Evolutionary conservation across 805 yeast species (phyloP).

Genomic region (Candida insectalens): DNA sequence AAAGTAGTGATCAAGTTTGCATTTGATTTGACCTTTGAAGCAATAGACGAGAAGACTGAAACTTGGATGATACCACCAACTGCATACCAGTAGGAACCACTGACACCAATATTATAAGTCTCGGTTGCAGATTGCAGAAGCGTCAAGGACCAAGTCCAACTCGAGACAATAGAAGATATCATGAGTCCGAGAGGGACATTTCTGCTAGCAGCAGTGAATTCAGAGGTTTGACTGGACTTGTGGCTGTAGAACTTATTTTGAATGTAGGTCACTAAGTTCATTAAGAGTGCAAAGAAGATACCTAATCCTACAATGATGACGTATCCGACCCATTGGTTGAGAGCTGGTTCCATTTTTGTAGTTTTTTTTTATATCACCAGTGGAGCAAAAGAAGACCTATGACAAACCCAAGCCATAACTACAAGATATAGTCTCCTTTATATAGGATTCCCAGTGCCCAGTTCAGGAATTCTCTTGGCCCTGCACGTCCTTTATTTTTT

Average conservation of each 20-base stretch:
- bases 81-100: conserved; percentile 29
- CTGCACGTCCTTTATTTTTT: no score
- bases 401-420: no score
- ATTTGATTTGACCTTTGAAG: conserved; percentile 28
- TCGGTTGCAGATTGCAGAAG: conserved; percentile 27
- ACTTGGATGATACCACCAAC: conserved; percentile 30
- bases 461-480: no score
- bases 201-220: conserved; percentile 30
- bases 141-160: conserved; percentile 41
- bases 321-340: not conserved
- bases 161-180: conserved; percentile 32
- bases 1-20: conserved; percentile 36
- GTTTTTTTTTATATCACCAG: no score
- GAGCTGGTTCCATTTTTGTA: not conserved
- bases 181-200: conserved; percentile 32
- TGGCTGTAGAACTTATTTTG: not conserved
- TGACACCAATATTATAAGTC: conserved; percentile 34
- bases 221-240: not conserved
- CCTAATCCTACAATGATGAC: not conserved
- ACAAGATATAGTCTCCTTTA: no score
- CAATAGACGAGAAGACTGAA: conserved; percentile 26
- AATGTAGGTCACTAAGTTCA: not conserved
- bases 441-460: no score
- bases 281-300: not conserved
- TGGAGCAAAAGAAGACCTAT: no score